Conservation (phyloP, 192 early-diverging fungal species). For the Glomus cerebriforme region DNA sequence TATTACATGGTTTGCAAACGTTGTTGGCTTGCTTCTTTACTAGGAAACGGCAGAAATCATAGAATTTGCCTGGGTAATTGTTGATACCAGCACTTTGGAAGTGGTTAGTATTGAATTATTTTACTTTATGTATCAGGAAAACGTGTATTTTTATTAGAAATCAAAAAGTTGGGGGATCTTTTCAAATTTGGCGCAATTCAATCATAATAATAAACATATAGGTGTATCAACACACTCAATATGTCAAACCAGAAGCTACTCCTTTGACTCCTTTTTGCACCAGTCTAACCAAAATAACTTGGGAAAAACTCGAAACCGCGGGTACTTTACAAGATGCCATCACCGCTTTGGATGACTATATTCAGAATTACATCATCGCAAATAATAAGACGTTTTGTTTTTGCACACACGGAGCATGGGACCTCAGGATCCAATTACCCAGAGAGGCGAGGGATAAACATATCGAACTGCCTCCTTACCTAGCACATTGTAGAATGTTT, state of each 20-base stretch:
- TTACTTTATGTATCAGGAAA: neutral
- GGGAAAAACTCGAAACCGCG: constrained; percentile 52
- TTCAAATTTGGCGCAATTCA: neutral
- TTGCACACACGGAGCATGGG: constrained; percentile 74
- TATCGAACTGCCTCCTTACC: constrained; percentile 57
- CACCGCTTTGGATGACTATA: constrained; percentile 50
- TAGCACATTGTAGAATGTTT: constrained; percentile 63
- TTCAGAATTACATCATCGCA: constrained; percentile 52
- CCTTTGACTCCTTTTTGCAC: constrained; percentile 63
- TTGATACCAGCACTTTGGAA: constrained; percentile 47
- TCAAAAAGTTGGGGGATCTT: neutral
- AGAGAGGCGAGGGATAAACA: constrained; percentile 66
- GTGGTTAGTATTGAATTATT: constrained; percentile 30
- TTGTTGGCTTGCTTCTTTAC: constrained; percentile 24
- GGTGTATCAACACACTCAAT: constrained; percentile 48
- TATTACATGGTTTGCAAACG: constrained; percentile 30
- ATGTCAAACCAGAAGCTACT: constrained; percentile 53
- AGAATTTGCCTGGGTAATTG: constrained; percentile 57
- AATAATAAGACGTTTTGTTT: constrained; percentile 62
- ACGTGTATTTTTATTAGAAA: neutral
- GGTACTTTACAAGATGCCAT: constrained; percentile 61
- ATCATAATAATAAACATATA: neutral
- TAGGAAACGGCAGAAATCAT: constrained; percentile 63
- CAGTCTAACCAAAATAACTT: constrained; percentile 59
- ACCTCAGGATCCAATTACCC: constrained; percentile 68